Percentiles rank a stretch among this genome's conserved stretches.
Conservation (phyloP, 78 protist genomes). For the Dictyostelium citrinum region DNA sequence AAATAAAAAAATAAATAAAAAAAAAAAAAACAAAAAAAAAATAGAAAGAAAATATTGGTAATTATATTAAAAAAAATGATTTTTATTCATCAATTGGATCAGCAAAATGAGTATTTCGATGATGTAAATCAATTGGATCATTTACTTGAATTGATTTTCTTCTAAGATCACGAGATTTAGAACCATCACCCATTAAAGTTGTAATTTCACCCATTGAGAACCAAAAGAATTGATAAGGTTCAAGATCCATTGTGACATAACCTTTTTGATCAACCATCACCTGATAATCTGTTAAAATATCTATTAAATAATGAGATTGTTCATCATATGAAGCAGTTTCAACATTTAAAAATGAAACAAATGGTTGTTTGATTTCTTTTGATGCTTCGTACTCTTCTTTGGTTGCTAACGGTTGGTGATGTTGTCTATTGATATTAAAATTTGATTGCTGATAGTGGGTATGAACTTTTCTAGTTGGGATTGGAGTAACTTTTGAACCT, state of each 20-base stretch:
- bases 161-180: conserved; percentile 39
- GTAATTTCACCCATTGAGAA: conserved; percentile 70
- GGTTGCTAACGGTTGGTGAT: background rate
- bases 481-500: background rate
- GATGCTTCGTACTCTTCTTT: background rate
- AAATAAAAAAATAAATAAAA: too few relatives aligned
- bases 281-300: conserved; percentile 58
- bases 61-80: background rate
- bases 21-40: too few relatives aligned
- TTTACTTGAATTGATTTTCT: conserved; percentile 20
- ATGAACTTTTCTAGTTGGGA: conserved; percentile 2
- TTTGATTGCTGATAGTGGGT: background rate
- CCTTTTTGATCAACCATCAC: conserved; percentile 27
- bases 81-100: conserved; percentile 3
- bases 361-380: background rate
- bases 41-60: too few relatives aligned
- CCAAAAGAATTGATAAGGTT: conserved; percentile 67
- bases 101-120: background rate
- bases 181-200: conserved; percentile 56
- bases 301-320: conserved; percentile 59
- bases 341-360: background rate
- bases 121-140: background rate
- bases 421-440: background rate
- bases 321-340: conserved; percentile 7
- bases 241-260: conserved; percentile 12